Evolutionary conservation across 2,329 filamentous ascomycete species (phyloP).

Genomic region (Scorias spongiosa): DNA sequence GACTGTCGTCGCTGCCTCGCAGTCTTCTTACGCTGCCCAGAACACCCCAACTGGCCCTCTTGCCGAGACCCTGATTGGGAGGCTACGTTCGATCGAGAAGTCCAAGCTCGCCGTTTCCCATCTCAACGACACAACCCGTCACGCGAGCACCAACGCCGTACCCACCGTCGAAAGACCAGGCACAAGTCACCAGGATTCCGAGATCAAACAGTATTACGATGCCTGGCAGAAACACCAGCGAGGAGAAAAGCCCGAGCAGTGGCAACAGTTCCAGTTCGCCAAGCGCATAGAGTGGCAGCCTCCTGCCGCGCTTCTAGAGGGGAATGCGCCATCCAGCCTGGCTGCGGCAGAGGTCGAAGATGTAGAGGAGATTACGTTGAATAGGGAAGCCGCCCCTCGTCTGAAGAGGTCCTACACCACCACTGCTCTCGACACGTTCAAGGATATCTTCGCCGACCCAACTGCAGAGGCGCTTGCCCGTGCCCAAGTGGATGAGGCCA

Average conservation of each 20-base stretch:
- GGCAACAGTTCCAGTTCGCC: conserved; percentile 81
- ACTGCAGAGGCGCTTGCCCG: conserved; percentile 41
- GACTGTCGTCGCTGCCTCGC: conserved; percentile 87
- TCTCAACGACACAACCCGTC: conserved; percentile 19
- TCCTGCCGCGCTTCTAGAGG: conserved; percentile 23
- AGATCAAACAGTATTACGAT: conserved; percentile 81
- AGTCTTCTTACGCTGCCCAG: conserved; percentile 62
- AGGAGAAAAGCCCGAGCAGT: conserved; percentile 56
- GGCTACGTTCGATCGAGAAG: conserved; percentile 28
- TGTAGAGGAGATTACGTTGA: conserved; percentile 15
- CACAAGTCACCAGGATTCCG: conserved; percentile 26
- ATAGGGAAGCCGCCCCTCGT: conserved; percentile 11
- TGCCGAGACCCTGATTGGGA: conserved; percentile 32
- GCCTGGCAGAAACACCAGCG: conserved; percentile 69
- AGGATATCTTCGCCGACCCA: conserved; percentile 33
- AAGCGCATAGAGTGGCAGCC: conserved; percentile 81
- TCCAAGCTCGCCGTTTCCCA: conserved; percentile 14
- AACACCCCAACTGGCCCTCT: conserved; percentile 41
- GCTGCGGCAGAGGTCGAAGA: conserved; percentile 24
- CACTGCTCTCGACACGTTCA: conserved; percentile 44
- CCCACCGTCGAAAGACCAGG: conserved; percentile 18
- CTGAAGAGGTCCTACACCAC: conserved; percentile 37
- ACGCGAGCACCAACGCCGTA: conserved; percentile 20
- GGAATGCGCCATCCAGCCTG: conserved; percentile 10
- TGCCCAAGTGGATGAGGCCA: conserved; percentile 71